These are phyloP conservation scores for Musa schizocarpa DNA, from an alignment of 176 grass and related monocot genomes.

Conservation along the genomic window DNA sequence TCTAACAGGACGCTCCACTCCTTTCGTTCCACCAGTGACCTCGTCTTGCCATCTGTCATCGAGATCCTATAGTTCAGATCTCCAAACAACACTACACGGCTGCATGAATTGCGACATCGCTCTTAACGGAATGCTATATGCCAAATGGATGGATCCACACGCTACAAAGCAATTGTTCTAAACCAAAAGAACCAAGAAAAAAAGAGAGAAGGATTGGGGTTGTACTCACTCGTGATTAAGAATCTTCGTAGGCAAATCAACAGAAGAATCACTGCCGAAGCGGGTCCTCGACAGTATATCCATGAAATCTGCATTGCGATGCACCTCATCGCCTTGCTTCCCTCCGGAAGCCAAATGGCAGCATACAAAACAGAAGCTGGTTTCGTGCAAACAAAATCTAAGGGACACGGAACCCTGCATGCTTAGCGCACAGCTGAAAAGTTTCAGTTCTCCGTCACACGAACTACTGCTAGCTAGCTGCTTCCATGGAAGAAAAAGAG, in stretches of 20 bases:
- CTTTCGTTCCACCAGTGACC: constrained; percentile 50
- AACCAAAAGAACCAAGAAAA: no score
- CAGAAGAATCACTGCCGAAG: constrained; percentile 28
- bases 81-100: constrained; percentile 67
- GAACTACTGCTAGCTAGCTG: not conserved
- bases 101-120: constrained; percentile 29
- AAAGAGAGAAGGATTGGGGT: no score
- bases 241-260: constrained; percentile 64
- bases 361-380: constrained; percentile 85
- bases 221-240: constrained; percentile 68
- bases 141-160: no score
- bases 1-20: constrained; percentile 59
- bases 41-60: constrained; percentile 48
- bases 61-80: constrained; percentile 97
- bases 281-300: constrained; percentile 65
- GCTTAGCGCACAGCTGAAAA: constrained; percentile 5
- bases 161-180: no score
- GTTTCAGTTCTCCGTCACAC: no score
- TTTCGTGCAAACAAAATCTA: constrained; percentile 60
- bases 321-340: constrained; percentile 58
- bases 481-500: no score
- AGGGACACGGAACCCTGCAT: constrained; percentile 80
- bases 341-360: constrained; percentile 94
- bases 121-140: no score
- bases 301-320: constrained; percentile 50